Evolutionary conservation across 306 rosid genomes (phyloP), one percentile per base, ranked within the genome.

Genomic region (Lathyrus oleraceus): DNA sequence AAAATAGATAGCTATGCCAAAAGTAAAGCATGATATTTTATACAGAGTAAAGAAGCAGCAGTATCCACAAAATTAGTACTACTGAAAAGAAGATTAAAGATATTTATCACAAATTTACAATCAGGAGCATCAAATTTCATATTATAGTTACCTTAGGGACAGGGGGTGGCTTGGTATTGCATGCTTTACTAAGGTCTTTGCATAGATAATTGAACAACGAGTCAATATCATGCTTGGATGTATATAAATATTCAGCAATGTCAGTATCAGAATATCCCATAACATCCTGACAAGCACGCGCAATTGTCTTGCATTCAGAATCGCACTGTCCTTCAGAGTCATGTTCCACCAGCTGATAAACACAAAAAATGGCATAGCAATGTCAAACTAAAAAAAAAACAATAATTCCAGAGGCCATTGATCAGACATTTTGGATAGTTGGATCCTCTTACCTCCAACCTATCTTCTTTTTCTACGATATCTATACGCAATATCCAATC

Each of bases 291-390:
- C 99, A 94, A 32, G 96, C 87, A 77, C 96, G 88, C 83, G 90
- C 94, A 47, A 90, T 84, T 2, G 98, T 94, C 86, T 94, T 94
- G 89, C 98, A 94, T 82, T 94, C 88, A 10, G 98, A 94, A 78
- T 94, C 84, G 83, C 98, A 94, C 62, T 94, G 98, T 65, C 98
- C 98, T 86, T 94, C 98, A 42, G 97, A 80, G 59, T 81, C 88
- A 85, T 94, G 97, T 52, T 90, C 97, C 52, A 75, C 97, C 59
- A 94, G 82, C 98, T 94, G 87, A 73, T 53, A 65, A 69, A 71
- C 61, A 72, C 71, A 65, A 61, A 76, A 44, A 5, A 13, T 25
- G 42, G 19, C 28, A 57, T 2, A 43, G 43, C 40, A 64, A 74
- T 30, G 61, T 42, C 43, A 38, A 74, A 57, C 51, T 64, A 45